Conservation (phyloP, 441 rosid species). For the Gossypium lobatum region DNA sequence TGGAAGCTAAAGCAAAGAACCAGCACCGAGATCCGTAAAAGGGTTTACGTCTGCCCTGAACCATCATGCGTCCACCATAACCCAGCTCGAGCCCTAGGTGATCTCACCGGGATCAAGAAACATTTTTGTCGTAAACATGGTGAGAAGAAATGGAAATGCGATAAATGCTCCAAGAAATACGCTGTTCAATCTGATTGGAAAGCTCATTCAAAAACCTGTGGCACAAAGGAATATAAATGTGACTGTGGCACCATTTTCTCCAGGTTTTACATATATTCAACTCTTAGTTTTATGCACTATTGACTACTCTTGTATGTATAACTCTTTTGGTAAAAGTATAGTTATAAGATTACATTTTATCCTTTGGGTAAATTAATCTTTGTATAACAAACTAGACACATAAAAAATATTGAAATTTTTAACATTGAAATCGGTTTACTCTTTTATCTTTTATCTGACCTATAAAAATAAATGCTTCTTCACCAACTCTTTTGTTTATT, state of each 20-base stretch:
- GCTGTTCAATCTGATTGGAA: slow-evolving; percentile 17
- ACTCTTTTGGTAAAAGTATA: too few species aligned
- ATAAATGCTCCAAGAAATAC: slow-evolving; percentile 15
- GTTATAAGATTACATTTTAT: too few species aligned
- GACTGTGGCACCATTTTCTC: slow-evolving; percentile 16
- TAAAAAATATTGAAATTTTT: background rate
- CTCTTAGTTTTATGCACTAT: too few species aligned
- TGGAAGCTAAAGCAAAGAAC: slow-evolving; percentile 54
- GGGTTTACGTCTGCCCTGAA: slow-evolving; percentile 51
- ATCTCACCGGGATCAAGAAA: slow-evolving; percentile 56
- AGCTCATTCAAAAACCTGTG: slow-evolving; percentile 16
- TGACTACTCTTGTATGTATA: too few species aligned
- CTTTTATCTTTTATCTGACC: too few species aligned
- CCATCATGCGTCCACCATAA: slow-evolving; percentile 47
- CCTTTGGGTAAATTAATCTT: too few species aligned
- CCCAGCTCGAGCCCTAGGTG: slow-evolving; percentile 48
- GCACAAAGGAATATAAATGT: slow-evolving; percentile 15
- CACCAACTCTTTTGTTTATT: too few species aligned
- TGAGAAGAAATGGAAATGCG: slow-evolving; percentile 55
- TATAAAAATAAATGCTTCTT: too few species aligned
- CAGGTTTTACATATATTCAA: slow-evolving; percentile 2
- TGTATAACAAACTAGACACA: too few species aligned
- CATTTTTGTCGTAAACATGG: slow-evolving; percentile 57
- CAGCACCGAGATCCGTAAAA: slow-evolving; percentile 29
- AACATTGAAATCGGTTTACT: too few species aligned